Conservation (phyloP, 345 rosid species). For the Garcia nutans region DNA sequence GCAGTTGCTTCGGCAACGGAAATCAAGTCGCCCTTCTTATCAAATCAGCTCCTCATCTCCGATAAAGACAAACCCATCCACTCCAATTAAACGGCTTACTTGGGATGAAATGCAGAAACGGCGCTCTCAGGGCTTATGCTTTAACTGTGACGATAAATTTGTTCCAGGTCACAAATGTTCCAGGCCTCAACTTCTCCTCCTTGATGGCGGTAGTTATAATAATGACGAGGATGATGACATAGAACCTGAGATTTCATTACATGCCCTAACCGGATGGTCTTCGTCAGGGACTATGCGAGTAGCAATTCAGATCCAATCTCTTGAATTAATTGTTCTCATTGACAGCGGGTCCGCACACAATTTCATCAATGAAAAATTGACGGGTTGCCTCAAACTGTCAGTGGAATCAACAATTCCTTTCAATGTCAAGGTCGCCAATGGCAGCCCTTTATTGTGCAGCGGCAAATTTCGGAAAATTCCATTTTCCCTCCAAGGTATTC, state of each 20-base stretch:
- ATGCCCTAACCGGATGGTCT: too few species aligned
- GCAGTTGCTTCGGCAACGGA: background rate
- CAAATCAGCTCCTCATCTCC: background rate
- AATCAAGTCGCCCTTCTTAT: rapidly evolving
- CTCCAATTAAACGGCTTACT: background rate
- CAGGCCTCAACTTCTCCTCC: too few species aligned
- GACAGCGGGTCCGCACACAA: too few species aligned
- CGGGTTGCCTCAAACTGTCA: background rate
- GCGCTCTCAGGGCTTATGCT: background rate
- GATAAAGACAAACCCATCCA: background rate
- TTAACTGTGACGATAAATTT: background rate
- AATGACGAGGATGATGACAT: background rate
- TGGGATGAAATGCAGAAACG: too few species aligned
- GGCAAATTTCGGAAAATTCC: background rate
- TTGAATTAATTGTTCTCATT: background rate
- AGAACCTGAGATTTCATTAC: background rate
- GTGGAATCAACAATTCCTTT: background rate
- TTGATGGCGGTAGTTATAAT: background rate
- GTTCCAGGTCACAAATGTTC: background rate
- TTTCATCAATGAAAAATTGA: background rate
- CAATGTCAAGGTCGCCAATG: background rate
- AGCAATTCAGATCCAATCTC: rapidly evolving
- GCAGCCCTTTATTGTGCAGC: background rate
- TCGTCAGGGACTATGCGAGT: background rate
- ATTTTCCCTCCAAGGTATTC: background rate